Base-by-base conservation (phyloP, 306 rosid species). In the Hippophae rhamnoides region DNA sequence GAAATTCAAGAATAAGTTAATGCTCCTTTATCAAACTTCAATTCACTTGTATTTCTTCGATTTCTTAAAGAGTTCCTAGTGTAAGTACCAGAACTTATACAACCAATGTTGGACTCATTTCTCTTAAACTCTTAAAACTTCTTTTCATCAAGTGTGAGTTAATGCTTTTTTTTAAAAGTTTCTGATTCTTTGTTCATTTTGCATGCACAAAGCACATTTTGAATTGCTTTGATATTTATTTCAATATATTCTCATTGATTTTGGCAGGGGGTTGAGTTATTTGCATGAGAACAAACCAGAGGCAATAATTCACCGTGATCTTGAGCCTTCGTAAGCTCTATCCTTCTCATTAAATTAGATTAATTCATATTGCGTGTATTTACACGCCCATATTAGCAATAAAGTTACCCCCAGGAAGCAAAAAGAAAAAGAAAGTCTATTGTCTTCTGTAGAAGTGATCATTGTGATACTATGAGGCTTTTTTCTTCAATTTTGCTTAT, bases 251-350 rank as follows among this genome's bases (percentile, higher is more conserved):
- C 13, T 54, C 52, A 59, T 71, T 58, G 51, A 72, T 58, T 64
- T 41, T 80, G 45, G 75, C 82, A 90, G 98, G 84, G 98, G 98
- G 69, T 84, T 90, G 84, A 86, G 71, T 73, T 90, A 90, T 75
- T 78, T 90, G 77, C 98, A 90, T 47, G 96, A 90, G 74, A 90
- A 87, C 70, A 90, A 87, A 71, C 98, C 98, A 41, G 86, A 72
- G 8, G 89, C 98, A 8, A 90, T 90, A 58, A 90, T 90, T 79
- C 98, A 90, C 71, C 95, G 98, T 41, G 98, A 90, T 73, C 98
- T 90, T 47, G 96, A 90, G 78, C 98, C 96, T 72, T 83, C 98
- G 96, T 90, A 80, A 79, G 98, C 74, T 69, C 52, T 43, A 25
- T 43, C 1, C 46, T 62, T 26, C 31, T 55, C 41, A 47, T 49